phyloP scores from a whole-genome alignment of 1,139 yeast species.

The Protomyces arabidopsidicola region DNA sequence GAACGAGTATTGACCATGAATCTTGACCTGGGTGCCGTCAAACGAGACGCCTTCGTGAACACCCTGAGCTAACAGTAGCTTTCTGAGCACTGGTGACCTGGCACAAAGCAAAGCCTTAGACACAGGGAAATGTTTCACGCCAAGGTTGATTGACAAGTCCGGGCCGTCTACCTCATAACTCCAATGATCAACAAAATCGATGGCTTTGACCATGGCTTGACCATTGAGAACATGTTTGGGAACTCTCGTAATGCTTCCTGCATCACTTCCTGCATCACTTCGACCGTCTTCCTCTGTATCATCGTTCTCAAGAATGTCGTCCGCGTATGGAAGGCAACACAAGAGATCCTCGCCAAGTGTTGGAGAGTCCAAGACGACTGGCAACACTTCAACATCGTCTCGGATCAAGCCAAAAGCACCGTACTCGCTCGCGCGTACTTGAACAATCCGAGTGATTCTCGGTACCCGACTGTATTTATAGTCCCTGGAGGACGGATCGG shows the following conservation, averaged over 20 bases:
- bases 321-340: slow-evolving; percentile 35
- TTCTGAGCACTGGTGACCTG: not conserved
- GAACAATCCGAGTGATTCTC: slow-evolving; percentile 50
- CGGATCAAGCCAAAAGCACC: slow-evolving; percentile 65
- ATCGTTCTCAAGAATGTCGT: slow-evolving; percentile 18
- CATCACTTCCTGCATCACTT: slow-evolving; percentile 22
- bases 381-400: slow-evolving; percentile 54
- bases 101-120: slow-evolving; percentile 32
- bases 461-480: slow-evolving; percentile 56
- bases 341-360: slow-evolving; percentile 36
- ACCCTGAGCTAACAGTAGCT: not conserved
- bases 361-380: slow-evolving; percentile 32
- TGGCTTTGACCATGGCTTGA: slow-evolving; percentile 31
- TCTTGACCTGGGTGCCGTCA: not conserved
- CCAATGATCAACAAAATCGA: slow-evolving; percentile 27
- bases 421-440: slow-evolving; percentile 64
- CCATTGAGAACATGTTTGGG: slow-evolving; percentile 28
- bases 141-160: slow-evolving; percentile 29
- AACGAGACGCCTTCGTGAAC: not conserved
- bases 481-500: slow-evolving; percentile 34
- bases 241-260: slow-evolving; percentile 6
- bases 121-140: slow-evolving; percentile 31
- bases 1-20: slow-evolving; percentile 30
- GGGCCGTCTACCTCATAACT: slow-evolving; percentile 7
- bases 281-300: slow-evolving; percentile 22